Evolutionary conservation across 305 asterid species (phyloP).

Genomic region (Solanum aculeatissimum): DNA sequence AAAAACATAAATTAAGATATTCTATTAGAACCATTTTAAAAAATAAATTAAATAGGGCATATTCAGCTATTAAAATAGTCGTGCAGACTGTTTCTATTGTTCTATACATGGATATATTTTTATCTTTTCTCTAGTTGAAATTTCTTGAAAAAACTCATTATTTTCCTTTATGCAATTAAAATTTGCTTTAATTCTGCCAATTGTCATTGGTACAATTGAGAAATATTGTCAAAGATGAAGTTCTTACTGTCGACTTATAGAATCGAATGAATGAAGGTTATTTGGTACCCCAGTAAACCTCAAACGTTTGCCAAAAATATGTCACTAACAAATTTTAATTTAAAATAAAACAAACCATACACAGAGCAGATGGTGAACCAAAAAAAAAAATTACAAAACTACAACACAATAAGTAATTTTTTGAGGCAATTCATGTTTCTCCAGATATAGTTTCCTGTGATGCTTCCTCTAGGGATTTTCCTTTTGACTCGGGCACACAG

Average conservation of each 20-base stretch:
- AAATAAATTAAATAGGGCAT: neutral
- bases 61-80: neutral
- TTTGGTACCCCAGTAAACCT: neutral
- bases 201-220: neutral
- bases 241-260: neutral
- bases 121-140: neutral
- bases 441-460: conserved; percentile 1
- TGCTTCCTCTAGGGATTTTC: conserved; percentile 32
- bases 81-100: neutral
- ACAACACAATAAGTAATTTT: neutral
- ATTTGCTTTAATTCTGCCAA: neutral
- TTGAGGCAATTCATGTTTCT: neutral
- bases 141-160: neutral
- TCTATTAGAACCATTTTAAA: neutral
- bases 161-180: neutral
- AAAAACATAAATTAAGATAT: neutral
- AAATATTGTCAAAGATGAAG: too few relatives aligned
- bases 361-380: neutral
- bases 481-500: conserved; percentile 30
- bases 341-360: neutral
- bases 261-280: neutral
- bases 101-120: too few relatives aligned
- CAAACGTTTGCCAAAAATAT: neutral
- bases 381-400: neutral
- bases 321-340: neutral